Evolutionary conservation across 1,284 basidiomycete species (phyloP).

Genomic region (Naganishia albida): DNA sequence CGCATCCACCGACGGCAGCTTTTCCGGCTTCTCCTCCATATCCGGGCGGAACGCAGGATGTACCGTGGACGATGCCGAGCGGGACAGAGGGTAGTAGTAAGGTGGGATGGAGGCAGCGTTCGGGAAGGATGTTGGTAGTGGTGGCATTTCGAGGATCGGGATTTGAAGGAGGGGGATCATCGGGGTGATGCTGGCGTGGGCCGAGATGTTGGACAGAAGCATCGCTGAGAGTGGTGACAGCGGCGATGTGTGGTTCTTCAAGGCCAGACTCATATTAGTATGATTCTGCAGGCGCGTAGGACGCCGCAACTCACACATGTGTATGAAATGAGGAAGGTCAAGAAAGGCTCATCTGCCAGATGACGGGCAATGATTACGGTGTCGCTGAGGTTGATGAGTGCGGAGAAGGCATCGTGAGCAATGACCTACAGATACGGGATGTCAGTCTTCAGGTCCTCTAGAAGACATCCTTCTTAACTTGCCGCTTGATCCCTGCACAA

Average conservation of each 20-base stretch:
- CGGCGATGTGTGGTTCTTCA: constrained; percentile 80
- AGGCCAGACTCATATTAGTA: constrained; percentile 1
- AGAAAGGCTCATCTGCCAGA: constrained; percentile 73
- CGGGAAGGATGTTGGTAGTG: constrained; percentile 57
- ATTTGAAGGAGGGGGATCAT: constrained; percentile 69
- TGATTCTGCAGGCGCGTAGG: neutral
- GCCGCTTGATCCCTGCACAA: constrained; percentile 84
- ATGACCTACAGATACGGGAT: constrained; percentile 63
- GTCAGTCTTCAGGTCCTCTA: neutral
- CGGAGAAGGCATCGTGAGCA: constrained; percentile 92
- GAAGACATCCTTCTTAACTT: constrained; percentile 37
- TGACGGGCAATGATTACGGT: constrained; percentile 68
- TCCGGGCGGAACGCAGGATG: constrained; percentile 50
- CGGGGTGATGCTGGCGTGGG: constrained; percentile 70
- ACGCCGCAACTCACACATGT: constrained; percentile 69
- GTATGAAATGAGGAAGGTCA: constrained; percentile 84
- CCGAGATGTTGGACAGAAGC: constrained; percentile 92
- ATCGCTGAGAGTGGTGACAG: constrained; percentile 93
- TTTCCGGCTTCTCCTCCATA: constrained; percentile 57
- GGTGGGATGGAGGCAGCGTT: constrained; percentile 55
- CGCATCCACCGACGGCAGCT: constrained; percentile 56
- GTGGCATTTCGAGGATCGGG: constrained; percentile 60
- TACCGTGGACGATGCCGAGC: constrained; percentile 66
- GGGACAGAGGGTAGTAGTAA: constrained; percentile 71
- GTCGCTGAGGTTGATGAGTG: constrained; percentile 91